Conservation (phyloP, 176 grass and related monocot species). For the Triticum timopheevii region DNA sequence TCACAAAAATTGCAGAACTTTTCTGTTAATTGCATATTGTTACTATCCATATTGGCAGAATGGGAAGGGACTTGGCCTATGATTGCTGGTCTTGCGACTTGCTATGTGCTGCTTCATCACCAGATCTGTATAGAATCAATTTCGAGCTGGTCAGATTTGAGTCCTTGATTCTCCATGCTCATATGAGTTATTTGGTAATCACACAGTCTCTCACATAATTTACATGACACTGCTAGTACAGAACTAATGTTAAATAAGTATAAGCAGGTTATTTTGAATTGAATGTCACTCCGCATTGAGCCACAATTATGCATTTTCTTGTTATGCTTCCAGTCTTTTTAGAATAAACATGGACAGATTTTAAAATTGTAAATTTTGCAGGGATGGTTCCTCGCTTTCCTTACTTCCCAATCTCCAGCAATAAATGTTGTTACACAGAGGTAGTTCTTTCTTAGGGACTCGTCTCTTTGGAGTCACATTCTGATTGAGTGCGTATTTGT, state of each 20-base stretch:
- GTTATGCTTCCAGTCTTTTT: background rate
- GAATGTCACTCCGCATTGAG: background rate
- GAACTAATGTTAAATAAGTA: constrained; percentile 4
- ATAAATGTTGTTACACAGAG: constrained; percentile 82
- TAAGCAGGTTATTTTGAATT: background rate
- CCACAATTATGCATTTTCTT: background rate
- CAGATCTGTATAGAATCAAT: constrained; percentile 94
- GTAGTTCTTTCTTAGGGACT: constrained; percentile 35
- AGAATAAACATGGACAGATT: constrained; percentile 15
- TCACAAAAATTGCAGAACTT: too few species aligned
- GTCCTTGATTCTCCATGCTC: constrained; percentile 2
- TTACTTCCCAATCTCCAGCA: constrained; percentile 74
- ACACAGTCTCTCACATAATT: background rate
- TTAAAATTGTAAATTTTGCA: constrained; percentile 35
- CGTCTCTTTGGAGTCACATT: constrained; percentile 16
- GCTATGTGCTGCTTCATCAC: constrained; percentile 86
- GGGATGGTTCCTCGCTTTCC: constrained; percentile 81
- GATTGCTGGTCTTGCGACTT: constrained; percentile 96
- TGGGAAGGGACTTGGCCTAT: constrained; percentile 94
- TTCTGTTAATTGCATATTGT: background rate
- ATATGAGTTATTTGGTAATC: constrained; percentile 4
- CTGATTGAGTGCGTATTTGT: background rate
- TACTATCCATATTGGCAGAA: constrained; percentile 46
- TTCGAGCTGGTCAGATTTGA: constrained; percentile 61
- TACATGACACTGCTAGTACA: background rate